These are phyloP conservation scores for Gliomastix tumulicola DNA, from an alignment of 2,329 filamentous ascomycete genomes.

Conservation along the genomic window DNA sequence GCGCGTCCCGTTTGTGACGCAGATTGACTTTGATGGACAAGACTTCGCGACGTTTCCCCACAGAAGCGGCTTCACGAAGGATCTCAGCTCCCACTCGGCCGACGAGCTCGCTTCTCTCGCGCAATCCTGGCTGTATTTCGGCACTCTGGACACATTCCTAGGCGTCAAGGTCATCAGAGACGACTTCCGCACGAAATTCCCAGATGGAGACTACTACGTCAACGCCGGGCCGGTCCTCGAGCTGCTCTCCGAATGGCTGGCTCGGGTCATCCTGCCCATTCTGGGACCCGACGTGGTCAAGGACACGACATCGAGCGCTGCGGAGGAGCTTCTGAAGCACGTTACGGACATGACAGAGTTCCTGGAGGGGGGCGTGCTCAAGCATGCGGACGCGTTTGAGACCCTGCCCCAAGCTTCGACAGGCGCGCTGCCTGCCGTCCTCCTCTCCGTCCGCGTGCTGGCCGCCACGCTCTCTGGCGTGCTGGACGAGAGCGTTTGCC, in stretches of 20 bases:
- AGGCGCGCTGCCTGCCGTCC: neutral
- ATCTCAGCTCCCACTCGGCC: neutral
- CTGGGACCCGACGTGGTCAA: neutral
- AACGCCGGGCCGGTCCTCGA: neutral
- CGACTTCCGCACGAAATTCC: neutral
- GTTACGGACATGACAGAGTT: neutral
- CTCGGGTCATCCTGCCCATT: neutral
- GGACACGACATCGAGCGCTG: neutral
- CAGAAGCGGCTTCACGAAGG: neutral
- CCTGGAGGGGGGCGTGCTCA: neutral
- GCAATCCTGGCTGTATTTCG: neutral
- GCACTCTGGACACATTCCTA: neutral
- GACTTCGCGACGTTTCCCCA: neutral
- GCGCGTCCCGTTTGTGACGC: neutral
- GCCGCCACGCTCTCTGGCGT: neutral
- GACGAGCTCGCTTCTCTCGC: neutral
- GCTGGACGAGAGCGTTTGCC: neutral
- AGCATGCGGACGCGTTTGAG: neutral
- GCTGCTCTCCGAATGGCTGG: neutral
- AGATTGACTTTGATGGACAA: neutral
- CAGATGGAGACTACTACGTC: neutral
- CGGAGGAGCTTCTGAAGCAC: neutral
- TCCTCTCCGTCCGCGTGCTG: neutral
- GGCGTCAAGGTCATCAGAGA: neutral
- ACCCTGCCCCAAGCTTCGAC: neutral